Evolutionary conservation across 495 filamentous ascomycete genomes (phyloP).

Genomic region (Penicillium diatomitis): DNA sequence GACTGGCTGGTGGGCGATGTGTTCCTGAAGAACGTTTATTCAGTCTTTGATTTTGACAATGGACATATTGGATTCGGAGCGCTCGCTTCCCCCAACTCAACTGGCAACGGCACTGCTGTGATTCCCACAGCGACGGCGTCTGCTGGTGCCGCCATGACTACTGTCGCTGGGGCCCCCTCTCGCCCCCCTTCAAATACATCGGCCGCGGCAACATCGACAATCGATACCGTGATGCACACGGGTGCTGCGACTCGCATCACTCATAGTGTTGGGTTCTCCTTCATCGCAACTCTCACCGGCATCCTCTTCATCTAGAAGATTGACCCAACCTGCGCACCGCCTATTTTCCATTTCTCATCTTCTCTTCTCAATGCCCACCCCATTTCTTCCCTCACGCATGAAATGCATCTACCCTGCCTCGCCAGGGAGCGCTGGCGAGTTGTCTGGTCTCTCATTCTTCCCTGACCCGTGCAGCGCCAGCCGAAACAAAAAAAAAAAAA

Average conservation of each 20-base stretch:
- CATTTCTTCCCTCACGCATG: background rate
- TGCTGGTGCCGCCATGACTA: slow-evolving; percentile 3
- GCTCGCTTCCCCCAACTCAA: slow-evolving; percentile 7
- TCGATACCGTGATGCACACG: slow-evolving; percentile 2
- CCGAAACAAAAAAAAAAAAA: too few species aligned
- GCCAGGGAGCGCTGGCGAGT: too few species aligned
- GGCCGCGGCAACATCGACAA: background rate
- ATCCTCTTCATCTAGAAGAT: slow-evolving; percentile 7
- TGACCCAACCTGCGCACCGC: too few species aligned
- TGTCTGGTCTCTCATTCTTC: too few species aligned
- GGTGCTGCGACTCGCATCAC: slow-evolving; percentile 6
- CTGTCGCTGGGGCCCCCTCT: slow-evolving; percentile 1
- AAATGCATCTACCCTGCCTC: background rate
- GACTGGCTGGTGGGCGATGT: slow-evolving; percentile 74
- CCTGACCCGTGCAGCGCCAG: too few species aligned
- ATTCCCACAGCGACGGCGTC: slow-evolving; percentile 5
- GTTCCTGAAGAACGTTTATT: slow-evolving; percentile 87
- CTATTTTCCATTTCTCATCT: background rate
- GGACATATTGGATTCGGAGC: slow-evolving; percentile 31
- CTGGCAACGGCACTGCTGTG: slow-evolving; percentile 11
- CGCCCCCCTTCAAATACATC: background rate
- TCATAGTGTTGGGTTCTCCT: slow-evolving; percentile 6
- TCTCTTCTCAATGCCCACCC: background rate
- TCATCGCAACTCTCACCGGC: slow-evolving; percentile 4
- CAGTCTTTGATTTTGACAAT: slow-evolving; percentile 64